Percentiles rank a stretch among this genome's conserved stretches.
phyloP scores from a whole-genome alignment of 176 grass and related monocot genomes.

The Saccharum officinarum region DNA sequence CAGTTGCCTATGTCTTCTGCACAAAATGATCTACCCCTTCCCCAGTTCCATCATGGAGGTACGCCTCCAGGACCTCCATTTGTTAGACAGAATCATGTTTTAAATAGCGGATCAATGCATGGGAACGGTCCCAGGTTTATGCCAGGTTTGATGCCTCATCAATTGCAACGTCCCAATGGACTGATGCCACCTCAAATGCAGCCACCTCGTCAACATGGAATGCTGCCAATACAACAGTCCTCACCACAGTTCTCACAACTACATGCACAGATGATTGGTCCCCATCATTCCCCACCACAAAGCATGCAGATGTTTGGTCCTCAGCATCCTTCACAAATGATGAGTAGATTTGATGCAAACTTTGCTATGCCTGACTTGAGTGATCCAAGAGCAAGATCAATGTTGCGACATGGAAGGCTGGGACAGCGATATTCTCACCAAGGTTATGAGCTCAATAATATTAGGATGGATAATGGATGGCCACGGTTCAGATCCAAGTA shows the following conservation, averaged over 20 bases:
- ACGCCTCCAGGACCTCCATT: conserved; percentile 42
- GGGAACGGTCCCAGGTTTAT: conserved; percentile 31
- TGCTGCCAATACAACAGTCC: conserved; percentile 48
- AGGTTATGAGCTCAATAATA: conserved; percentile 38
- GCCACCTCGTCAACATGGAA: conserved; percentile 38
- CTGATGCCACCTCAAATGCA: conserved; percentile 38
- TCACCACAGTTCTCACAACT: conserved; percentile 43
- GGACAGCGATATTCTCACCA: conserved; percentile 49
- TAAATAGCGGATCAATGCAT: conserved; percentile 34
- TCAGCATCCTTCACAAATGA: conserved; percentile 54
- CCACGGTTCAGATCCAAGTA: conserved; percentile 56
- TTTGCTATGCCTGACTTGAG: conserved; percentile 50
- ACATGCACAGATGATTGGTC: conserved; percentile 44
- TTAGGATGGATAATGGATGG: conserved; percentile 58
- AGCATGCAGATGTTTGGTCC: conserved; percentile 43
- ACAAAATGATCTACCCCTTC: conserved; percentile 43
- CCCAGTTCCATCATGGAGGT: conserved; percentile 37
- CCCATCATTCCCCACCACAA: conserved; percentile 44
- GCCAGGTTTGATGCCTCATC: conserved; percentile 38
- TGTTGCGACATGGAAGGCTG: conserved; percentile 36
- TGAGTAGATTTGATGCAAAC: conserved; percentile 52
- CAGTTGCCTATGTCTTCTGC: conserved; percentile 46
- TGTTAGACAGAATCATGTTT: conserved; percentile 45
- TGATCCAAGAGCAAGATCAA: conserved; percentile 57
- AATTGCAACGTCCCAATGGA: conserved; percentile 45